Base-by-base conservation (phyloP, 441 rosid species). In the Arabidopsis hybrid region DNA sequence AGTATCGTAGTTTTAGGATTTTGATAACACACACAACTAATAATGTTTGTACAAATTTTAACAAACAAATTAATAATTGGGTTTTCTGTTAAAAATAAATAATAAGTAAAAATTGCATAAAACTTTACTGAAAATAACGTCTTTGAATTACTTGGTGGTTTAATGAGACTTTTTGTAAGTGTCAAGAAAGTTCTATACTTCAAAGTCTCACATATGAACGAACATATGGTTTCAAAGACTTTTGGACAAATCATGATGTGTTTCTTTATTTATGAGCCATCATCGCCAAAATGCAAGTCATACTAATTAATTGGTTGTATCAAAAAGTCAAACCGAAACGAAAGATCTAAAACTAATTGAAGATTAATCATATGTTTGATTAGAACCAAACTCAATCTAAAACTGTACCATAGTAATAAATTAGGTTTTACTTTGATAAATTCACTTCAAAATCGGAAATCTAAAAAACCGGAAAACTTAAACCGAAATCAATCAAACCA, bases 191-290 rank as follows among this genome's bases (percentile, higher is more conserved):
- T 35, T 35, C 38, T 1, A 35, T 4, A 35, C 5, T 35, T 7
- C 10, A n/a, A 21, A 39, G 50, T 7, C 17, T 45, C 26, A 21
- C 26, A 21, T 9, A 59, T 7, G n/a, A n/a, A n/a, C n/a, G 38
- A 46, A 32, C 36, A 66, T 38, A 49, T 50, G n/a, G 59, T 50
- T 52, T 52, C 39, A 31, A 6, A 40, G 70, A 50, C 60, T 50
- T 50, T 36, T 36, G 35, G 13, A 35, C 7, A 12, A 38, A 11
- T 16, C 1, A 17, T 49, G 2, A 3, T 31, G 7, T 21, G 1
- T 5, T n/a, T n/a, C 3, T 39, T 21, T 18, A 3, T 12, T 17
- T 14, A 14, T 14, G 55, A 29, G 14, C 21, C 50, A 29, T 14
- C n/a, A 8, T 8, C 52, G 36, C 36, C 46, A 45, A 43, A 57